A percentile compares a stretch with the other conserved stretches of the same genome.
These are phyloP conservation scores for Tolypocladium sp. DNA, from an alignment of 2,329 filamentous ascomycete species.

Conservation along the genomic window DNA sequence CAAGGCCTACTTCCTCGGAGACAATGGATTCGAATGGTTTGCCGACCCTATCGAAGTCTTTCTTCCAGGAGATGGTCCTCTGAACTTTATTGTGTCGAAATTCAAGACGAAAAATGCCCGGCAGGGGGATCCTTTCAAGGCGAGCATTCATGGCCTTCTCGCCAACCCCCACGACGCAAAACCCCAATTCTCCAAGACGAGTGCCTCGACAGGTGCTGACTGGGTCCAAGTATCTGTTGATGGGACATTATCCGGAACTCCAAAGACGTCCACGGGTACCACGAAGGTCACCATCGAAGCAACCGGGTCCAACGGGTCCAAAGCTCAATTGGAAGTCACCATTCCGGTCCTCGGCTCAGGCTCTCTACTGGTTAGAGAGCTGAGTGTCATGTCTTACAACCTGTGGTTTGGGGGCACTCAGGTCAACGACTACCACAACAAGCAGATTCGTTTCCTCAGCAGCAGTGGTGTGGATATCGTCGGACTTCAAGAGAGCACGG, in stretches of 20 bases:
- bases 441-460: conserved; percentile 26
- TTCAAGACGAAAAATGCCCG: conserved; percentile 22
- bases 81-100: conserved; percentile 14
- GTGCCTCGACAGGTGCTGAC: conserved; percentile 6
- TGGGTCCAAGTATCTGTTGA: conserved; percentile 20
- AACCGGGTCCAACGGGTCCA: conserved; percentile 9
- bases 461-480: conserved; percentile 22
- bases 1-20: conserved; percentile 22
- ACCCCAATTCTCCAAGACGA: conserved; percentile 13
- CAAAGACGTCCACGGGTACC: conserved; percentile 2
- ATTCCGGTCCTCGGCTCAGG: conserved; percentile 18
- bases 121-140: conserved; percentile 17
- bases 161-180: conserved; percentile 6
- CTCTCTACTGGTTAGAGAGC: conserved; percentile 15
- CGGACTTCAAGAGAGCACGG: conserved; percentile 26
- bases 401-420: conserved; percentile 27
- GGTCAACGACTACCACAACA: conserved; percentile 27
- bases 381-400: conserved; percentile 25
- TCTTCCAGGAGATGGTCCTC: conserved; percentile 7
- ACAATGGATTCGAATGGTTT: conserved; percentile 23
- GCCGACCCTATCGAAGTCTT: conserved; percentile 18
- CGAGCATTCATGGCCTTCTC: conserved; percentile 21
- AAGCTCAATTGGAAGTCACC: conserved; percentile 11
- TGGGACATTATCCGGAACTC: conserved; percentile 23
- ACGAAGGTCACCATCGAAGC: conserved; percentile 15